Evolutionary conservation across 1,139 yeast genomes (phyloP).

Genomic region (Candida frijolesensis): DNA sequence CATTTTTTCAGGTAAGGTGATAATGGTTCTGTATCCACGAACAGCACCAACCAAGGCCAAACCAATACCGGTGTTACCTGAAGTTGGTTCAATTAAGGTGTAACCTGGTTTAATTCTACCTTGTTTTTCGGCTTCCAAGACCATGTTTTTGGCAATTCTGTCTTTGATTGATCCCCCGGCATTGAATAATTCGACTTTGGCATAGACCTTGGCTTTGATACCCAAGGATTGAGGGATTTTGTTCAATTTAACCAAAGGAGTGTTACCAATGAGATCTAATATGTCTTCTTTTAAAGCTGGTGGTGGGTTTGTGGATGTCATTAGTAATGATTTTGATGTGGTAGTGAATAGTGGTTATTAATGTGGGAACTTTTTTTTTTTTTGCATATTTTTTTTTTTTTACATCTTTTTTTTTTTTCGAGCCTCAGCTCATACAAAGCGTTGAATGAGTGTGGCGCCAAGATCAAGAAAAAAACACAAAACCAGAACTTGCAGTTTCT

Average conservation of each 20-base stretch:
- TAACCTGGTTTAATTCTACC: slow-evolving; percentile 85
- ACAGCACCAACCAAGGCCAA: slow-evolving; percentile 87
- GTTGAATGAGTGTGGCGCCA: no score
- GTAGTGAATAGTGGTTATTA: neutral
- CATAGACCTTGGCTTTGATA: slow-evolving; percentile 61
- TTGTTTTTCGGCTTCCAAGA: slow-evolving; percentile 77
- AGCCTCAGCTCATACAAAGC: no score
- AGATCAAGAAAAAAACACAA: no score
- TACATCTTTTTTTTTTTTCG: neutral
- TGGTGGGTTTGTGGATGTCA: slow-evolving; percentile 17
- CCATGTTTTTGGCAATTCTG: slow-evolving; percentile 67
- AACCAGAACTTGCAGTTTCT: no score
- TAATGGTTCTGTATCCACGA: slow-evolving; percentile 83
- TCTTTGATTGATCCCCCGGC: slow-evolving; percentile 76
- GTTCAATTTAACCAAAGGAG: slow-evolving; percentile 76
- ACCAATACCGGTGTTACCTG: slow-evolving; percentile 90
- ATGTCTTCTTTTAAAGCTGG: slow-evolving; percentile 43
- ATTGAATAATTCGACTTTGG: slow-evolving; percentile 67
- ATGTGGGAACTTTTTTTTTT: neutral
- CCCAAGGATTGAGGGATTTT: slow-evolving; percentile 78
- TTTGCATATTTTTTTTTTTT: neutral
- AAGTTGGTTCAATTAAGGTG: slow-evolving; percentile 86
- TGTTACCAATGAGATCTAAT: slow-evolving; percentile 77
- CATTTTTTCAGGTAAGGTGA: slow-evolving; percentile 91
- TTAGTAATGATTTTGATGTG: neutral